Evolutionary conservation across 1,284 basidiomycete species (phyloP).

Genomic region (Ustilago loliicola): DNA sequence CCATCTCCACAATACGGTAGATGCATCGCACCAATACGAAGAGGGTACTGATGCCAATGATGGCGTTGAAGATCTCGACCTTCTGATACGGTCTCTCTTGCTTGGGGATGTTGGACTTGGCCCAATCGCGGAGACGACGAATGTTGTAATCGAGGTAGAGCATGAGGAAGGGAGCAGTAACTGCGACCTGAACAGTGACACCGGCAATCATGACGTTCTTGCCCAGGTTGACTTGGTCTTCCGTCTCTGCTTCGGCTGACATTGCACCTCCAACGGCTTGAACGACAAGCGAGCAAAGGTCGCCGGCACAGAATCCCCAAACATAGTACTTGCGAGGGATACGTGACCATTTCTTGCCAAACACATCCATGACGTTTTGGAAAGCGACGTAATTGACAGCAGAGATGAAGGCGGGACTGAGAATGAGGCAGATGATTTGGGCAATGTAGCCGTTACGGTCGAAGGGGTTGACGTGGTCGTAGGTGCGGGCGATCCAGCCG

Average conservation of each 20-base stretch:
- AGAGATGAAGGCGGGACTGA: slow-evolving; percentile 51
- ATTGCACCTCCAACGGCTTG: slow-evolving; percentile 50
- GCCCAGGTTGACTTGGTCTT: slow-evolving; percentile 16
- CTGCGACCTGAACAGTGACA: slow-evolving; percentile 47
- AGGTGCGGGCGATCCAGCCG: slow-evolving; percentile 42
- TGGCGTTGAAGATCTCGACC: slow-evolving; percentile 35
- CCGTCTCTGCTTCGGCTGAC: slow-evolving; percentile 32
- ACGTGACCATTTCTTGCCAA: slow-evolving; percentile 44
- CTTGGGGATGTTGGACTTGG: slow-evolving; percentile 12
- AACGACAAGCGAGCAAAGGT: slow-evolving; percentile 45
- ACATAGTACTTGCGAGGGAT: slow-evolving; percentile 51
- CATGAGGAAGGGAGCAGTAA: slow-evolving; percentile 43
- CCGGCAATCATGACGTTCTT: slow-evolving; percentile 48
- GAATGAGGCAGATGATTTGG: slow-evolving; percentile 54
- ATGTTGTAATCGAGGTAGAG: slow-evolving; percentile 53
- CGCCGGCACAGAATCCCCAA: slow-evolving; percentile 40
- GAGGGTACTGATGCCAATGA: slow-evolving; percentile 41
- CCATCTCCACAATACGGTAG: slow-evolving; percentile 56
- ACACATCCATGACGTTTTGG: slow-evolving; percentile 48
- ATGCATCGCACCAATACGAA: slow-evolving; percentile 51
- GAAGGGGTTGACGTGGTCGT: slow-evolving; percentile 38
- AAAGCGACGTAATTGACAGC: slow-evolving; percentile 54
- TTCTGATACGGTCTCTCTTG: slow-evolving; percentile 21
- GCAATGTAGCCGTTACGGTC: slow-evolving; percentile 46
- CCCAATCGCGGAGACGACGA: slow-evolving; percentile 40